Evolutionary conservation across 2,329 filamentous ascomycete species (phyloP), one percentile per base, ranked within the genome.

Genomic region (Monosporascus sp.): DNA sequence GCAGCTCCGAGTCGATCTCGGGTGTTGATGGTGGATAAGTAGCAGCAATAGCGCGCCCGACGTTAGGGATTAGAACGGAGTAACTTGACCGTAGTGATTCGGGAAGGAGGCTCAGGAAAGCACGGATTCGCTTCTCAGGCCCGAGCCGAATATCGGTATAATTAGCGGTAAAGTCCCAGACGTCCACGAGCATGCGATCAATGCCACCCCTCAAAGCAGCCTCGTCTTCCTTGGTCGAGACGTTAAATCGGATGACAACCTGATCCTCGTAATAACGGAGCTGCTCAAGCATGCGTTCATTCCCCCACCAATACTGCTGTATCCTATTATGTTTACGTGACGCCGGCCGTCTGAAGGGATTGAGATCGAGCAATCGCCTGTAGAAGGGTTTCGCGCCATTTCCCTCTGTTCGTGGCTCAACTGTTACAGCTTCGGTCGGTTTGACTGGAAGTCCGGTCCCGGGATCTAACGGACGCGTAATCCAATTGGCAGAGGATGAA

Each of bases 201-300:
- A 86, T 79, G 3, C 90, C 90, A 53, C 88, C 81, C 11, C 43
- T 14, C n/a, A 96, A 75, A 1, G 86, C 86, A 36, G 74, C 71
- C 54, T 89, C 86, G 65, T 96, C 89, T 20, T 84, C 78, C 3
- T 77, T 70, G 25, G 81, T 68, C 63, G 80, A 85, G 52, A 97
- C 75, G 64, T 88, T 90, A 78, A 97, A 97, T 39, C 94, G 86
- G 57, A 97, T 74, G 17, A 99, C 90, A n/a, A 96, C 79, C 70
- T 97, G 86, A 57, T 87, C 82, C 57, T 84, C 83, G 68, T 96
- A 96, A 58, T 74, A 73, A 27, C 66, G 72, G 27, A 74, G 68
- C 27, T 74, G 58, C 60, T 67, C 54, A 63, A 59, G 65, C 44
- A 60, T 62, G 38, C 63, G 61, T 24, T 57, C 63, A 52, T 56